Evolutionary conservation across 257 asterid species (phyloP).

Genomic region (Solanum medicagineum): DNA sequence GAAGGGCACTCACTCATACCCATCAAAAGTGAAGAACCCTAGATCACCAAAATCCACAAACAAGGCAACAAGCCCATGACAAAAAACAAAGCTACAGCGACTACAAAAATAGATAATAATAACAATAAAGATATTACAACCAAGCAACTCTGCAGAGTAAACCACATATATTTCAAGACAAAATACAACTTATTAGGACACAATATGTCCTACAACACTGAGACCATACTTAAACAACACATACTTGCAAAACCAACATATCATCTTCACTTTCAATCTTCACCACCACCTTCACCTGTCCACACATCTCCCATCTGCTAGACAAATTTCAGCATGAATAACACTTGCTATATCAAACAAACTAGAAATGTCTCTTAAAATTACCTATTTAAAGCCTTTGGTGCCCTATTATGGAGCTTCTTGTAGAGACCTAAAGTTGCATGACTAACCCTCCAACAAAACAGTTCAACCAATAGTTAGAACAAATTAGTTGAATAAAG

Average conservation of each 20-base stretch:
- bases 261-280: conserved; percentile 84
- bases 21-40: neutral
- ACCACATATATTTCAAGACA: neutral
- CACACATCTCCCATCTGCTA: conserved; percentile 98
- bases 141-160: neutral
- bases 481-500: neutral
- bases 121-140: neutral
- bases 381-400: conserved; percentile 77
- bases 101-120: neutral
- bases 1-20: neutral
- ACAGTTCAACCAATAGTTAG: conserved; percentile 1
- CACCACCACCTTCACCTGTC: conserved; percentile 96
- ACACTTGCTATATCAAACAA: neutral
- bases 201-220: neutral
- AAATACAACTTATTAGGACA: neutral
- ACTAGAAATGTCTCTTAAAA: neutral
- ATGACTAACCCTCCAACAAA: conserved; percentile 40
- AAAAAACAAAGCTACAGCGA: neutral
- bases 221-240: neutral
- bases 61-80: neutral
- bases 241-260: conserved; percentile 75
- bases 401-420: conserved; percentile 71
- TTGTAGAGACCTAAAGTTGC: conserved; percentile 93
- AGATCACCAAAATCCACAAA: neutral
- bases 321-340: neutral